These are phyloP conservation scores for Solanum rostratum DNA, from an alignment of 257 asterid species.

Conservation along the genomic window DNA sequence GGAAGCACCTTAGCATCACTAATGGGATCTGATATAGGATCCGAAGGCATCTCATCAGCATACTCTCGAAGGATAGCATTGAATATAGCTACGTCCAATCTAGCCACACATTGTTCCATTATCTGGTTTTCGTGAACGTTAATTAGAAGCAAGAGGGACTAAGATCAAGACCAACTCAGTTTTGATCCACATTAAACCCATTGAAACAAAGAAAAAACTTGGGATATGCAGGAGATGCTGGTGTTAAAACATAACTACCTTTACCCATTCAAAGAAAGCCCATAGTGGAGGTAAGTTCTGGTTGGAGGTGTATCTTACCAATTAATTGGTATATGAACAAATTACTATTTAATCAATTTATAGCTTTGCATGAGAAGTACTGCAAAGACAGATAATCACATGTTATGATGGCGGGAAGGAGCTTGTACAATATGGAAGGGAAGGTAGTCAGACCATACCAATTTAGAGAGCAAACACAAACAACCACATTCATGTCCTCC, in stretches of 20 bases:
- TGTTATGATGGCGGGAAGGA: background rate
- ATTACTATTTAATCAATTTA: background rate
- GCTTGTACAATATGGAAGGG: background rate
- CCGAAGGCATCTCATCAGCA: conserved; percentile 72
- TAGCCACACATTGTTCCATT: conserved; percentile 79
- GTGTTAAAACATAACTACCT: background rate
- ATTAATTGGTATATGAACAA: background rate
- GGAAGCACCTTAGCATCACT: conserved; percentile 75
- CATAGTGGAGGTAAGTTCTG: background rate
- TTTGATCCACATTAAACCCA: background rate
- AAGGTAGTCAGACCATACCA: conserved; percentile 32
- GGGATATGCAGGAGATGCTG: background rate
- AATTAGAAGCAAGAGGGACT: background rate
- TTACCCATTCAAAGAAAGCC: background rate
- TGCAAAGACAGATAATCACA: background rate
- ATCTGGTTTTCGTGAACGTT: conserved; percentile 25
- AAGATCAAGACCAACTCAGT: background rate
- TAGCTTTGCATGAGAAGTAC: background rate
- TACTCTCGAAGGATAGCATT: conserved; percentile 87
- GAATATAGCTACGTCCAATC: conserved; percentile 94
- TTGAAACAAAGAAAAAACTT: background rate
- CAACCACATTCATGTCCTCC: conserved; percentile 74
- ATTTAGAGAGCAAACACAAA: conserved; percentile 58
- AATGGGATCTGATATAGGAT: conserved; percentile 92
- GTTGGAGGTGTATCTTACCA: background rate